phyloP scores from a whole-genome alignment of 305 asterid species.

The Solanum chacoense region DNA sequence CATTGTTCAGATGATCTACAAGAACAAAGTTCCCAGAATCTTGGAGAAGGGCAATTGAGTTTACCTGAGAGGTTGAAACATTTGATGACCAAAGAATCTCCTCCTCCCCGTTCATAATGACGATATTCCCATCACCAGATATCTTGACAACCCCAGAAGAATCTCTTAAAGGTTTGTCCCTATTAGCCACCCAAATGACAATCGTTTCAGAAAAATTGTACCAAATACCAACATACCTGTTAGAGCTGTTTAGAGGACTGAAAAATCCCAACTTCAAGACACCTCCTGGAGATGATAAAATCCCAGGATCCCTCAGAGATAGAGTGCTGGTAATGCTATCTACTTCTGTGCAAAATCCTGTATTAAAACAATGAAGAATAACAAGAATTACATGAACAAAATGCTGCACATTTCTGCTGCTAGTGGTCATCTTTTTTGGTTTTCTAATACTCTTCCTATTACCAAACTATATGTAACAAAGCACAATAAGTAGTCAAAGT shows the following conservation, averaged over 20 bases:
- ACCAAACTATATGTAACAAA: not conserved
- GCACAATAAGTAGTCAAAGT: not conserved
- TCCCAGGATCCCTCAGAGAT: constrained; percentile 6
- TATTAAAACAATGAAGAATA: not conserved
- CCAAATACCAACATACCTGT: constrained; percentile 15
- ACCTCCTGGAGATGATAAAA: constrained; percentile 7
- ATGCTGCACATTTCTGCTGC: not conserved
- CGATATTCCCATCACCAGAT: not conserved
- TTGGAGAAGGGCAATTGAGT: not conserved
- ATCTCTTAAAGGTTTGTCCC: constrained; percentile 17
- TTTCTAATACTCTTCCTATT: not conserved
- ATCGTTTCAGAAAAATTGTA: not conserved
- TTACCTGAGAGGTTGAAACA: constrained; percentile 2
- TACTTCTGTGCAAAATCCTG: not conserved
- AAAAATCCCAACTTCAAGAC: constrained; percentile 19
- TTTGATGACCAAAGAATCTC: constrained; percentile 9
- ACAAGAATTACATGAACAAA: not conserved
- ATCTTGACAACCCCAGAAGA: constrained; percentile 5
- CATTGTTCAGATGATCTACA: constrained; percentile 8
- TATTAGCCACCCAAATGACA: constrained; percentile 18
- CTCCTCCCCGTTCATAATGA: not conserved
- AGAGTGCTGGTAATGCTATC: constrained; percentile 3
- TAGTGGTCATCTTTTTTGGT: not conserved
- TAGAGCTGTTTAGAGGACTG: not conserved
- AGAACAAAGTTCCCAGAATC: constrained; percentile 41